Percentiles rank a stretch among this genome's conserved stretches.
Conservation (phyloP, 495 filamentous ascomycete genomes). For the Tirmania nivea region DNA sequence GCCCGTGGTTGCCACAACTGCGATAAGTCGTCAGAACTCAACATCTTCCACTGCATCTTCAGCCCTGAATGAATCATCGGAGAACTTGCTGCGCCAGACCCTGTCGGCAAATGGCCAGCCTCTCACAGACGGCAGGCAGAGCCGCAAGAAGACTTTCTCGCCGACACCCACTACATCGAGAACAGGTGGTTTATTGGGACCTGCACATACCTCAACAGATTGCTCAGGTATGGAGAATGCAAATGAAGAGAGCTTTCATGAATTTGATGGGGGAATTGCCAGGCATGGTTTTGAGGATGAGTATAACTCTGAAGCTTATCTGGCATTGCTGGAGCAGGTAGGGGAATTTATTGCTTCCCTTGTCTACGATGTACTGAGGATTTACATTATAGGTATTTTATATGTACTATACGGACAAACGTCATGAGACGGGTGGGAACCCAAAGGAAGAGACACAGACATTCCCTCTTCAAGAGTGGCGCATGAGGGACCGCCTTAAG, state of each 20-base stretch:
- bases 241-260: slow-evolving; percentile 14
- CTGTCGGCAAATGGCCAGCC: slow-evolving; percentile 6
- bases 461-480: slow-evolving; percentile 68
- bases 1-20: slow-evolving; percentile 5
- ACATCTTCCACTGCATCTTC: slow-evolving; percentile 15
- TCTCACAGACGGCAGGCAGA: slow-evolving; percentile 11
- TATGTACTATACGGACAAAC: slow-evolving; percentile 97
- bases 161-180: slow-evolving; percentile 13
- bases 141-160: slow-evolving; percentile 12
- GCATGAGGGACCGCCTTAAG: slow-evolving; percentile 88
- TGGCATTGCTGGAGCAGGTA: slow-evolving; percentile 26
- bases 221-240: slow-evolving; percentile 10
- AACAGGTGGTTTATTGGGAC: slow-evolving; percentile 8
- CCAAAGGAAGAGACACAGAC: slow-evolving; percentile 42
- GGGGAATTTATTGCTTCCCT: slow-evolving; percentile 15
- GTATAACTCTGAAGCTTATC: slow-evolving; percentile 37
- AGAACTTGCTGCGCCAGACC: slow-evolving; percentile 16
- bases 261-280: slow-evolving; percentile 6
- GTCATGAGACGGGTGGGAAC: slow-evolving; percentile 88
- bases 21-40: slow-evolving; percentile 17
- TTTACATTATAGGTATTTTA: slow-evolving; percentile 46
- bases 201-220: slow-evolving; percentile 11
- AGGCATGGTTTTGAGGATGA: slow-evolving; percentile 50
- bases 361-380: too few relatives aligned
- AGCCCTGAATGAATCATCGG: slow-evolving; percentile 12